phyloP scores from a whole-genome alignment of 805 yeast species.

The Saccharomycopsis lassenensis region DNA sequence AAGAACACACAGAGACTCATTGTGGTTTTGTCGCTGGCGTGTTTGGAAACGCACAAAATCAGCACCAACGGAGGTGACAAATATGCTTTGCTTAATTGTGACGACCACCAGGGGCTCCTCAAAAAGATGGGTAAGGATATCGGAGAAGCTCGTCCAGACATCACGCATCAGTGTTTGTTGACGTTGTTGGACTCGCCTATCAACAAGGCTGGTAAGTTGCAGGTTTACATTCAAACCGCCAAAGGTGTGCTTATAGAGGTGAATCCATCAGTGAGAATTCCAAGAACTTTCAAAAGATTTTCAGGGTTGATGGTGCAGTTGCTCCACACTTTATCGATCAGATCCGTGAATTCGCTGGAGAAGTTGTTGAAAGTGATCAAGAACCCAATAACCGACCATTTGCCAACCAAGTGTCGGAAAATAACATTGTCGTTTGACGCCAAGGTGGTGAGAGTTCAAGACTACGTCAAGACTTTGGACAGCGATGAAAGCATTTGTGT shows the following conservation, averaged over 20 bases:
- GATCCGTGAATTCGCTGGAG: slow-evolving; percentile 93
- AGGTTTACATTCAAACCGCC: slow-evolving; percentile 93
- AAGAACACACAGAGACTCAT: slow-evolving; percentile 77
- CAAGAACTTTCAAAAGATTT: slow-evolving; percentile 95
- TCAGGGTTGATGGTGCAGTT: slow-evolving; percentile 97
- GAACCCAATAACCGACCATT: slow-evolving; percentile 93
- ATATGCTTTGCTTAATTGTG: slow-evolving; percentile 89
- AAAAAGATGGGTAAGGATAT: slow-evolving; percentile 96
- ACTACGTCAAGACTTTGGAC: slow-evolving; percentile 67
- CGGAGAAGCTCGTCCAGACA: slow-evolving; percentile 98
- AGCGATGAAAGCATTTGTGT: slow-evolving; percentile 93
- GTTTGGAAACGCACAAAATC: slow-evolving; percentile 88
- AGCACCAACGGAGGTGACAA: slow-evolving; percentile 79
- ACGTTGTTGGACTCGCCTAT: slow-evolving; percentile 95
- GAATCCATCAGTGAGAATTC: slow-evolving; percentile 92
- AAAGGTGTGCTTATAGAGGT: slow-evolving; percentile 92
- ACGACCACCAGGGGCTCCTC: slow-evolving; percentile 92
- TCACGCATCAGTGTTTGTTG: slow-evolving; percentile 93
- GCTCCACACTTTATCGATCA: slow-evolving; percentile 81
- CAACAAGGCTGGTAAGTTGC: slow-evolving; percentile 93
- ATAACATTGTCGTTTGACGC: slow-evolving; percentile 91
- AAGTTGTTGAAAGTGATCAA: slow-evolving; percentile 87
- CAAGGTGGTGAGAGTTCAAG: slow-evolving; percentile 76
- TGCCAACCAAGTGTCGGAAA: slow-evolving; percentile 92
- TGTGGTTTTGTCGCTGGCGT: slow-evolving; percentile 93